Evolutionary conservation across 1,284 basidiomycete species (phyloP).

Genomic region (Leccinum griseonigrum): DNA sequence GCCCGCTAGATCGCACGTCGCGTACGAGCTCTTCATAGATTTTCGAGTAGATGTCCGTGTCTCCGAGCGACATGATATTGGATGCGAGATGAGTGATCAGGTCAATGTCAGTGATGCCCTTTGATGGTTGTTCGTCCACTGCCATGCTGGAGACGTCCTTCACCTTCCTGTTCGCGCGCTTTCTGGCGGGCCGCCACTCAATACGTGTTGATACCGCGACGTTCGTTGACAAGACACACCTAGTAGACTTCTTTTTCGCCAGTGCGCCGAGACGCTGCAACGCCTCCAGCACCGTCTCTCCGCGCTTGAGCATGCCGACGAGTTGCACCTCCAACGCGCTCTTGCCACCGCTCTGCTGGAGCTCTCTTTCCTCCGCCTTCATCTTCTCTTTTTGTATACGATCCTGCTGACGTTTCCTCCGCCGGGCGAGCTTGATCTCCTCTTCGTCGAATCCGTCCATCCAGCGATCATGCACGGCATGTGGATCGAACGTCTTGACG

Average conservation of each 20-base stretch:
- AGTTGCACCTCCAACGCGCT: slow-evolving; percentile 67
- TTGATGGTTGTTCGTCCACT: slow-evolving; percentile 42
- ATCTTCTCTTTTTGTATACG: slow-evolving; percentile 68
- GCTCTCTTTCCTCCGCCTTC: slow-evolving; percentile 69
- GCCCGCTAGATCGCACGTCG: slow-evolving; percentile 65
- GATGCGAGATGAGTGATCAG: slow-evolving; percentile 80
- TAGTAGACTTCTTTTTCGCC: slow-evolving; percentile 57
- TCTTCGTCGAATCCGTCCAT: slow-evolving; percentile 87
- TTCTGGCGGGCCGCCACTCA: slow-evolving; percentile 22
- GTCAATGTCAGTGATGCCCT: slow-evolving; percentile 61
- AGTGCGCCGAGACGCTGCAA: slow-evolving; percentile 81
- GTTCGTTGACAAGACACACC: slow-evolving; percentile 33
- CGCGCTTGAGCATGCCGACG: slow-evolving; percentile 75
- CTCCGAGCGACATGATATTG: slow-evolving; percentile 77
- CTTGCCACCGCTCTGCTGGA: slow-evolving; percentile 65
- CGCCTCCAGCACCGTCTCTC: slow-evolving; percentile 89
- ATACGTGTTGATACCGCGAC: background rate
- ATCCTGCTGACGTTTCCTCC: slow-evolving; percentile 66
- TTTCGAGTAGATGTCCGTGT: slow-evolving; percentile 79
- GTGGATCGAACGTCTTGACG: slow-evolving; percentile 83
- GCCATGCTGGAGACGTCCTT: slow-evolving; percentile 42
- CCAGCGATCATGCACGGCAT: slow-evolving; percentile 94
- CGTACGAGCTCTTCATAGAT: slow-evolving; percentile 83
- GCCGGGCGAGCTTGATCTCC: slow-evolving; percentile 82
- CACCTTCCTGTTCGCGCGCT: slow-evolving; percentile 33